These are phyloP conservation scores for Pythium utonaiense DNA, from an alignment of 352 stramenopile species.

Conservation along the genomic window DNA sequence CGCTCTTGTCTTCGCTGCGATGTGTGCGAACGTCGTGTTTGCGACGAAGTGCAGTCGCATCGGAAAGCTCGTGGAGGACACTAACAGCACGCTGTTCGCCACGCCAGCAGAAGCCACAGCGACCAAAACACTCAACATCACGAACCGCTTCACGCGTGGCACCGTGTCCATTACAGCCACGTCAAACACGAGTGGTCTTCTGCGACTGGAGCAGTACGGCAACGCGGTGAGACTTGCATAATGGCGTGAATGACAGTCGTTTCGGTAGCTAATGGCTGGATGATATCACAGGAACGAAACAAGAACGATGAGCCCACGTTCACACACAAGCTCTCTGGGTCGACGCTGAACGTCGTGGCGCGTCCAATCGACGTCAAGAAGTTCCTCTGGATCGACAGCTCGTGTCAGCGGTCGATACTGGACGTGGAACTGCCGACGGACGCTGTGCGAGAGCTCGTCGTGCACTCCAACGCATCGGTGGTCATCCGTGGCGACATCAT, in stretches of 20 bases:
- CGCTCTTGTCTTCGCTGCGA: conserved; percentile 91
- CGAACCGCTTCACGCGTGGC: conserved; percentile 46
- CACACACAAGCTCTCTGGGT: conserved; percentile 24
- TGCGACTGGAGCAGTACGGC: conserved; percentile 42
- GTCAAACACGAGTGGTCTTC: conserved; percentile 20
- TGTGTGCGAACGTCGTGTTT: conserved; percentile 65
- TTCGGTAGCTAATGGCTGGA: background rate
- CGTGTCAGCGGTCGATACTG: conserved; percentile 57
- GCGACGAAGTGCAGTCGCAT: conserved; percentile 67
- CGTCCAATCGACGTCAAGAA: conserved; percentile 34
- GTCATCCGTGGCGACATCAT: conserved; percentile 36
- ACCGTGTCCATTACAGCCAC: conserved; percentile 26
- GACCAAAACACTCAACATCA: conserved; percentile 23
- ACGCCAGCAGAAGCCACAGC: conserved; percentile 7
- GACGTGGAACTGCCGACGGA: conserved; percentile 35
- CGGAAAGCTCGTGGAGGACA: conserved; percentile 40
- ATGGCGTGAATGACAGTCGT: background rate
- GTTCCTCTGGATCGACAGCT: conserved; percentile 68
- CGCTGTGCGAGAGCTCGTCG: conserved; percentile 19
- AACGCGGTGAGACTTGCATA: conserved; percentile 31
- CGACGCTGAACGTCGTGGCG: conserved; percentile 25
- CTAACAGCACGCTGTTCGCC: conserved; percentile 39
- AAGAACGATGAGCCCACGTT: conserved; percentile 32
- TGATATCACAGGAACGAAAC: conserved; percentile 18
- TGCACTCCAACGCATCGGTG: conserved; percentile 54